These are phyloP conservation scores for Annulohypoxylon moriforme DNA, from an alignment of 495 filamentous ascomycete species.

Conservation along the genomic window DNA sequence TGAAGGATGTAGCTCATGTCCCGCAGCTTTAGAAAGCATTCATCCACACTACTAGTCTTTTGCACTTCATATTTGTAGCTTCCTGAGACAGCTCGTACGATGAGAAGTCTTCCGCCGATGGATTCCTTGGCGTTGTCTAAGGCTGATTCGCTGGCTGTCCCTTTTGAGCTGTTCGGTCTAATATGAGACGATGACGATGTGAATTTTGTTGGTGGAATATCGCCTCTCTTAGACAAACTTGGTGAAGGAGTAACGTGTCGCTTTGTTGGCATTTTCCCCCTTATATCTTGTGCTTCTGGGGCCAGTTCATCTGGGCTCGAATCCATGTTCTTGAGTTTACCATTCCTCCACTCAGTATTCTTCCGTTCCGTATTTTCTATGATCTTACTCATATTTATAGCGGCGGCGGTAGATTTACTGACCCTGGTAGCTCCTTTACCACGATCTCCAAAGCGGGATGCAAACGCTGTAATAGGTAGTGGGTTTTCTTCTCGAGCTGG, in stretches of 20 bases:
- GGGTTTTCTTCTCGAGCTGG: not conserved
- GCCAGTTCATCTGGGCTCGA: slow-evolving; percentile 40
- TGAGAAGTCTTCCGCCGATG: slow-evolving; percentile 25
- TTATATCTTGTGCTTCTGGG: slow-evolving; percentile 25
- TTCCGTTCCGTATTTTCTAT: slow-evolving; percentile 25
- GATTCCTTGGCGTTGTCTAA: slow-evolving; percentile 19
- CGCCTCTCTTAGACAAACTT: slow-evolving; percentile 42
- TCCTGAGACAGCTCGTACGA: slow-evolving; percentile 43
- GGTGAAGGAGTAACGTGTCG: slow-evolving; percentile 20
- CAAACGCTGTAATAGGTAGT: slow-evolving; percentile 7
- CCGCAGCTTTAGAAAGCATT: slow-evolving; percentile 36
- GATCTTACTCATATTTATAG: slow-evolving; percentile 7
- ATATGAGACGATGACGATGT: slow-evolving; percentile 3
- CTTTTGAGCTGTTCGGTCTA: not conserved
- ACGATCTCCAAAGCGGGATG: slow-evolving; percentile 13
- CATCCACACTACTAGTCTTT: not conserved
- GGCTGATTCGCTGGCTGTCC: not conserved
- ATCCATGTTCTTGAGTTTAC: not conserved
- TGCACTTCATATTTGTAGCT: slow-evolving; percentile 27
- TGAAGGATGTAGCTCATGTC: slow-evolving; percentile 31
- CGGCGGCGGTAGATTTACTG: not conserved
- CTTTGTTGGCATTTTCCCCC: slow-evolving; percentile 17
- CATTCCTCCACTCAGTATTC: not conserved
- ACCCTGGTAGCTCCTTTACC: not conserved
- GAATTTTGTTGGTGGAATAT: slow-evolving; percentile 39